Base-by-base conservation (phyloP, 768 basidiomycete species). In the Agaricus blazei region DNA sequence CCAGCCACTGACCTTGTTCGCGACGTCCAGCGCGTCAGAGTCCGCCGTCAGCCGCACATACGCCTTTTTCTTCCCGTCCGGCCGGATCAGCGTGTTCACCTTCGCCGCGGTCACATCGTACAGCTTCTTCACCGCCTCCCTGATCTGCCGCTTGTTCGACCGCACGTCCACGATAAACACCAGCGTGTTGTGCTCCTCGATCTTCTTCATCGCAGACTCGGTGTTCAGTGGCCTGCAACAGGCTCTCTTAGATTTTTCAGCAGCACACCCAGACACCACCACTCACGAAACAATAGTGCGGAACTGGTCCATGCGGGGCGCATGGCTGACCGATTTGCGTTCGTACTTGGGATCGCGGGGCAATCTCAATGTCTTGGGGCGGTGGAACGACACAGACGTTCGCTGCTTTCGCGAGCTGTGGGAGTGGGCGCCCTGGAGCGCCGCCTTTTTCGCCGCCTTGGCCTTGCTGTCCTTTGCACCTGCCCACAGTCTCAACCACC, bases 191-290 rank as follows among this genome's bases (percentile, higher is more conserved):
- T 98, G 87, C 74, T 98, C 96, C 81, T 99, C 96, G 56, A 99
- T 99, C 84, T 99, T 97, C 84, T 98, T 96, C 96, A 98, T 98
- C 59, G 96, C 95, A 11, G 85, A 88, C 74, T 98, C 95, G 14
- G 93, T 96, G 85, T 93, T 96, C 71, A 93, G 71, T 15, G 91
- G 91, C 50, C 88, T 90, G 19, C 19, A 54, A 14, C 27, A 49
- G 40, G 43, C 48, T 19, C 19, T 19, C 24, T 19, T 46, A 46
- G 34, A 45, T n/a, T 29, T 54, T 27, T 64, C n/a, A 3, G 47
- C 24, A 9, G 9, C 34, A 38, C 38, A 52, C 19, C 19, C 19
- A 46, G 12, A 41, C 12, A 34, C 3, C 42, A 11, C 26, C 7
- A 68, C 88, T 70, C 73, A 90, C 88, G 87, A 89, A 54, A 93